Evolutionary conservation across 768 basidiomycete species (phyloP), one percentile per base, ranked within the genome.

Genomic region (Porphyrellus cyaneotinctus): DNA sequence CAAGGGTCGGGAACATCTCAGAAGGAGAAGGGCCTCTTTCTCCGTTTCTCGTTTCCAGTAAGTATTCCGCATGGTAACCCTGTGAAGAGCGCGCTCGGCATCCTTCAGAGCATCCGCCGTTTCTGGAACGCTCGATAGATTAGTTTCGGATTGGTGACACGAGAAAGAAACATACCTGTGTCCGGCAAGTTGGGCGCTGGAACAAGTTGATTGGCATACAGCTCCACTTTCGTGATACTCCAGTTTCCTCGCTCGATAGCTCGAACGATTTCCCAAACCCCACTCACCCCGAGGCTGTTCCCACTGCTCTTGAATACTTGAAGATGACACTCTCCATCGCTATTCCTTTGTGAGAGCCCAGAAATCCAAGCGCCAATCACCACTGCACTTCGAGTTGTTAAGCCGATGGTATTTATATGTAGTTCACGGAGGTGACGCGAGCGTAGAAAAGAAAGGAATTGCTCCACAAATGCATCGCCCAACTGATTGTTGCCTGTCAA

Each of bases 231-330:
- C 22, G 69, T 63, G 14, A 87, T 67, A 3, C 72, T 68, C 65
- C 75, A 83, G 62, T 86, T 86, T 33, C 70, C 59, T 30, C 58
- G 67, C 52, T 76, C 68, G 7, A 84, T 72, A 20, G 78, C 76
- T 30, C 69, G 68, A 23, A 82, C 64, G 39, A 87, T 76, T 13
- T 72, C 64, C 52, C 67, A 68, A 26, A 83, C 74, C 1, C 74
- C 78, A 1, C 66, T 71, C 30, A 72, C 66, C 6, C 79, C 81
- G 1, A 87, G 70, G 17, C 65, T 65, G 56, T 87, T 87, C n/a
- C 78, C 80, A 63, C 77, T 85, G 52, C 78, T 74, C 56, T 76
- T 78, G 41, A 87, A 70, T 2, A 66, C 72, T 44, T 74, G 70
- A 17, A 87, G 70, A 15, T 69, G 68, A 51, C 81, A 82, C 17